A percentile compares a stretch with the other conserved stretches of the same genome.
Conservation (phyloP, 2,329 filamentous ascomycete species). For the Malbranchea zuffiana region DNA sequence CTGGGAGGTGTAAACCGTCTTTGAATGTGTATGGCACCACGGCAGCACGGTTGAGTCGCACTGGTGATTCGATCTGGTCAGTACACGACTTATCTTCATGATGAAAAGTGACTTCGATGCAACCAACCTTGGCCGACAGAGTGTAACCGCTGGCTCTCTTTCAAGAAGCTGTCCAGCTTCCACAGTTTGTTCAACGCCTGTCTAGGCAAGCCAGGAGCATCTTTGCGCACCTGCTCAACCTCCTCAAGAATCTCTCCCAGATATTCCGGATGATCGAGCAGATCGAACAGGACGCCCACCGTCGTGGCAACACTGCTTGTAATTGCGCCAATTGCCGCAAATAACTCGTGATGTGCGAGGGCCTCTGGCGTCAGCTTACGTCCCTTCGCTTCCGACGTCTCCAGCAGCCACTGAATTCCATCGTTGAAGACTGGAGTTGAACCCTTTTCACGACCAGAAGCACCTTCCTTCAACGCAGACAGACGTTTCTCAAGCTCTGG, state of each 20-base stretch:
- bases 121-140: constrained; percentile 12
- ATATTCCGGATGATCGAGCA: constrained; percentile 10
- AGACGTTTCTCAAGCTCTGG: not conserved
- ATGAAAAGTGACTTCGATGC: not conserved
- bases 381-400: not conserved
- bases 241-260: constrained; percentile 8
- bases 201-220: constrained; percentile 8
- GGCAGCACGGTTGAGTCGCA: constrained; percentile 14
- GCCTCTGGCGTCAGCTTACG: not conserved
- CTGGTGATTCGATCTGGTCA: constrained; percentile 4
- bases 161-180: constrained; percentile 18
- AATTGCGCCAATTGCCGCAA: constrained; percentile 9
- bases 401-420: not conserved
- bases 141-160: constrained; percentile 15
- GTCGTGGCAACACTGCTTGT: constrained; percentile 1
- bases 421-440: not conserved
- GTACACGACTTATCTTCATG: not conserved
- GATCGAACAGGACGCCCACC: constrained; percentile 9
- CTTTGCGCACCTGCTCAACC: not conserved
- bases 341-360: constrained; percentile 1
- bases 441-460: not conserved
- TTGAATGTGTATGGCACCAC: constrained; percentile 13
- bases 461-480: not conserved
- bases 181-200: constrained; percentile 11
- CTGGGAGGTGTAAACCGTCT: constrained; percentile 15